These are phyloP conservation scores for Halophytophthora batemanensis DNA, from an alignment of 352 stramenopile genomes.

Conservation along the genomic window DNA sequence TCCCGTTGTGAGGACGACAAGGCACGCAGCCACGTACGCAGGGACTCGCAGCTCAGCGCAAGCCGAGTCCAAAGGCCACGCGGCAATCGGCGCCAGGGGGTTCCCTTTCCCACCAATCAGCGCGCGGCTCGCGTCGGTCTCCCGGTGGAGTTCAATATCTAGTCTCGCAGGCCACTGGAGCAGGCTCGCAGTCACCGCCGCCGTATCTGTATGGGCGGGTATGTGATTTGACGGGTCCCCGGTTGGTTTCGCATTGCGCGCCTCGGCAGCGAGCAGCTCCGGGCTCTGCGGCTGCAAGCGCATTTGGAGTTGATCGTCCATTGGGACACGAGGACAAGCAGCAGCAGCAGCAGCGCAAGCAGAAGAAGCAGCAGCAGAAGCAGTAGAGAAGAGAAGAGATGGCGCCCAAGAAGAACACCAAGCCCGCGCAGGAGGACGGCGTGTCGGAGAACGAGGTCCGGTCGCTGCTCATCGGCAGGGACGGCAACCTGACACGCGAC, in stretches of 20 bases:
- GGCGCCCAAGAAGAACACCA: slow-evolving; percentile 56
- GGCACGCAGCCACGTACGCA: neutral
- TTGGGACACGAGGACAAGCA: slow-evolving; percentile 10
- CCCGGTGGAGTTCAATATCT: neutral
- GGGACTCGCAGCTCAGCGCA: neutral
- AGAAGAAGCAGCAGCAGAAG: neutral
- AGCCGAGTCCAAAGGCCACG: slow-evolving; percentile 8
- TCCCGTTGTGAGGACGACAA: too few relatives aligned
- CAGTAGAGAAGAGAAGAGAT: slow-evolving; percentile 23
- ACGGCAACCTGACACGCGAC: slow-evolving; percentile 80
- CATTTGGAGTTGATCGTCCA: slow-evolving; percentile 34
- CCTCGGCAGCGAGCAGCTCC: slow-evolving; percentile 11
- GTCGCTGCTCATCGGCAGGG: slow-evolving; percentile 77
- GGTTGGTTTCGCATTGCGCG: neutral
- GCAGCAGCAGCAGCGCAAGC: neutral
- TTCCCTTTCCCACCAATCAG: slow-evolving; percentile 1
- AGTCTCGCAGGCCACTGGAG: slow-evolving; percentile 11
- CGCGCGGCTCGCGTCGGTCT: neutral
- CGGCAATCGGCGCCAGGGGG: slow-evolving; percentile 18
- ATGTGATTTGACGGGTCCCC: neutral
- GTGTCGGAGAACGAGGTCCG: slow-evolving; percentile 83
- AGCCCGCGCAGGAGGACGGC: slow-evolving; percentile 38
- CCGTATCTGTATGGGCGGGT: too few relatives aligned
- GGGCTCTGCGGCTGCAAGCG: slow-evolving; percentile 6
- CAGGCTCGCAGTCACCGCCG: neutral